Evolutionary conservation across 2,329 filamentous ascomycete genomes (phyloP), one percentile per base, ranked within the genome.

Genomic region (Mariannaea elegans): DNA sequence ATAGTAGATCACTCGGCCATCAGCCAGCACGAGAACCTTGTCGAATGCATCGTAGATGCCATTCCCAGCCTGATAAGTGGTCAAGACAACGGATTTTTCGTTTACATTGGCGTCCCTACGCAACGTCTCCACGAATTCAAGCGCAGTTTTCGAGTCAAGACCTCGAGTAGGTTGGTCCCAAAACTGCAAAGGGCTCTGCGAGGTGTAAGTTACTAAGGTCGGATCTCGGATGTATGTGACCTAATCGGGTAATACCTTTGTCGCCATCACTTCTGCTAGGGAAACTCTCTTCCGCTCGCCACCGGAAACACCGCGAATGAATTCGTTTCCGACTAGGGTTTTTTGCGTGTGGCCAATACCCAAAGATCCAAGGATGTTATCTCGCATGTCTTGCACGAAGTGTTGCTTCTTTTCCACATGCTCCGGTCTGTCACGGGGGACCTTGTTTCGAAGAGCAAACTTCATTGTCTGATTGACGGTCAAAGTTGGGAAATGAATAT

Each of bases 141-240:
- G 78, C 6, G 89, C 89, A 1, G 87, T 91, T n/a, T 83, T 88
- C 10, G 88, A 86, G 73, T 92, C 89, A 1, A 92, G 78, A 38
- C 89, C 89, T 53, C 89, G 78, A 0, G 89, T 91, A 1, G 84
- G 85, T 68, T 92, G 90, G 67, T 92, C 89, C 87, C 87, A 91
- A 66, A 85, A 88, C 9, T 88, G 83, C 3, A 90, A 82, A 0
- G 81, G 81, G 83, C 59, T 49, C 59, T 66, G 8, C 18, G 16
- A 9, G 7, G 18, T 18, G 16, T 62, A 13, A 36, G 21, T n/a
- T n/a, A n/a, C n/a, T n/a, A n/a, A n/a, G n/a, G n/a, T n/a, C n/a
- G n/a, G n/a, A n/a, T 10, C 10, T 23, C 36, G 31, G 31, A 31
- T 38, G n/a, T 31, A 23, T 13, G 12, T 4, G 21, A 21, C 23